Evolutionary conservation across 2,329 filamentous ascomycete species (phyloP), one percentile per base, ranked within the genome.

Genomic region (Fusarium miscanthi): DNA sequence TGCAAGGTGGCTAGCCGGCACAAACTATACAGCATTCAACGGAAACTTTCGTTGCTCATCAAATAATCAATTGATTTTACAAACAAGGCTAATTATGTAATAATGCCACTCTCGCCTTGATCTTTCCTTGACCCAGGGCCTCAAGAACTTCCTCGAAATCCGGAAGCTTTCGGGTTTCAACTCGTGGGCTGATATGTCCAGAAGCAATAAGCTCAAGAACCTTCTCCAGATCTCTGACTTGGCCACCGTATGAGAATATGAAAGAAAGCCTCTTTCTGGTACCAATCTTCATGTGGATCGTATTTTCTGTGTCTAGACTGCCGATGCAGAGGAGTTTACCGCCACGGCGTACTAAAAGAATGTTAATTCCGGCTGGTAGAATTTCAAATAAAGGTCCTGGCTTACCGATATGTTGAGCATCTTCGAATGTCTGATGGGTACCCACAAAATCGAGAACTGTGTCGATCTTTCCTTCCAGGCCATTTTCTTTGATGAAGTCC

Each of bases 181-280:
- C 73, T 19, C 65, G 70, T 0, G 73, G 73, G 0, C 19, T 62
- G 12, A 75, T 73, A 10, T 45, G 37, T 0, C 71, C 59, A 17
- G 59, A 37, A 2, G 71, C 59, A 13, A 76, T 63, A 23, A 75
- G 58, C 5, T 60, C n/a, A 21, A 75, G 66, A 5, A 82, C 81
- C 43, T 81, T 76, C 38, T 77, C 70, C n/a, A 86, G 69, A 59
- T 85, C 83, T 16, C 66, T 61, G 3, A 82, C 74, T 60, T 82
- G 83, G 0, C 84, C 84, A 8, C 82, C 83, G 45, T 85, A 86
- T 13, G 81, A 82, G 33, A 85, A 85, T 6, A 84, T 81, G 37
- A 80, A 83, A 17, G 76, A 81, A 6, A 85, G 70, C 35, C 83
- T 72, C 72, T 85, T 85, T 23, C 83, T 74, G 11, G 83, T 84